Evolutionary conservation across 805 yeast genomes (phyloP).

Genomic region (Myxozyma udenii): DNA sequence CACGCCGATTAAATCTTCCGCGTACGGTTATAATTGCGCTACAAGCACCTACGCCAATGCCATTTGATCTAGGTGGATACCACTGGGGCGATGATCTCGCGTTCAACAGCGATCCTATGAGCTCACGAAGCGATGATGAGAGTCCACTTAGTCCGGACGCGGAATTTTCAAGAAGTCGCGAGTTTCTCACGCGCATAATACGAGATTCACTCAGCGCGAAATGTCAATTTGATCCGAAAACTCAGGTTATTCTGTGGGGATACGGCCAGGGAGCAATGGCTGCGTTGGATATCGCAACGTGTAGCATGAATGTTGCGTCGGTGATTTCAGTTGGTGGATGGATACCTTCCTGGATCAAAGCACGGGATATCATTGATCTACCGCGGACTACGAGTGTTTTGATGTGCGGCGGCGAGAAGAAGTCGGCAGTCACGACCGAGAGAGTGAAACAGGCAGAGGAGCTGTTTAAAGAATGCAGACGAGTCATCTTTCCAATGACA

Average conservation of each 20-base stretch:
- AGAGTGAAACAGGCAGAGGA: constrained; percentile 9
- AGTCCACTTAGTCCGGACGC: constrained; percentile 29
- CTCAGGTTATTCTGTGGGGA: constrained; percentile 26
- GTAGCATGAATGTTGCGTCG: constrained; percentile 15
- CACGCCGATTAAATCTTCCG: constrained; percentile 17
- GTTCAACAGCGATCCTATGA: constrained; percentile 14
- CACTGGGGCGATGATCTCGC: constrained; percentile 32
- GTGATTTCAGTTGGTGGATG: constrained; percentile 30
- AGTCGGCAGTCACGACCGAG: constrained; percentile 17
- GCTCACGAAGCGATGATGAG: constrained; percentile 7
- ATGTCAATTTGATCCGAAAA: constrained; percentile 21
- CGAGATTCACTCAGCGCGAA: constrained; percentile 12
- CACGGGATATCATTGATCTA: constrained; percentile 22
- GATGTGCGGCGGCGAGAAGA: constrained; percentile 25
- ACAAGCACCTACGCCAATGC: constrained; percentile 29
- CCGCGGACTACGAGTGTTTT: constrained; percentile 22
- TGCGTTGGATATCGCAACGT: constrained; percentile 24
- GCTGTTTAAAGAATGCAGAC: constrained; percentile 21
- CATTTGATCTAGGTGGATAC: constrained; percentile 28
- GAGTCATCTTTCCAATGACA: constrained; percentile 15
- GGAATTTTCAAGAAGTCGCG: constrained; percentile 9
- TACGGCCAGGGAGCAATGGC: constrained; percentile 31
- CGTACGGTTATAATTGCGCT: constrained; percentile 21
- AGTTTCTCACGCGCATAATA: constrained; percentile 8
- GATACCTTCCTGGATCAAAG: constrained; percentile 16